Conservation (phyloP, 257 asterid species). For the Petunia secreta region DNA sequence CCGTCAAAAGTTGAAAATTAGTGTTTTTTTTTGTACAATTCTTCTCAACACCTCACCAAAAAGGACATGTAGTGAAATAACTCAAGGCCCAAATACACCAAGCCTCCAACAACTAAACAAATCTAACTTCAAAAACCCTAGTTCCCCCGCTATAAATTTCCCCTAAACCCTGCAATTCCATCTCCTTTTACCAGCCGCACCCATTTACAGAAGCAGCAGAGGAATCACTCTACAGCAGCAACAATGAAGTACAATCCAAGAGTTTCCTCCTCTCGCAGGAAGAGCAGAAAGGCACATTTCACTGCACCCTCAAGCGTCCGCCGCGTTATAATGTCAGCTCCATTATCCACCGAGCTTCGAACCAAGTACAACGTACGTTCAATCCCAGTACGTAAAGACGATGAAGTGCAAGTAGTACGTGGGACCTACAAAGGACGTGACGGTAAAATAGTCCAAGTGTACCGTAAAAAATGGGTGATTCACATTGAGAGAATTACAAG, state of each 20-base stretch:
- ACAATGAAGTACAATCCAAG: conserved; percentile 23
- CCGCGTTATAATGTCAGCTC: background rate
- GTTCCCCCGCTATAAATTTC: background rate
- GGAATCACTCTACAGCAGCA: background rate
- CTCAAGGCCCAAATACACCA: background rate
- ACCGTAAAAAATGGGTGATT: conserved; percentile 23
- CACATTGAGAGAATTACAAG: conserved; percentile 5
- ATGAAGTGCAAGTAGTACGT: conserved; percentile 8
- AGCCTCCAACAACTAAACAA: background rate
- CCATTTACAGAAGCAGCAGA: background rate
- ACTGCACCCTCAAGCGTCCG: conserved; percentile 13
- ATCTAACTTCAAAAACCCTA: conserved; percentile 1
- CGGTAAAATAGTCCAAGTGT: background rate
- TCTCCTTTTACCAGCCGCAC: background rate
- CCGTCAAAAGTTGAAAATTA: too few species aligned
- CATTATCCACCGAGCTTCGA: background rate
- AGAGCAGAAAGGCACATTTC: conserved; percentile 13
- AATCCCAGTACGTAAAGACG: conserved; percentile 10
- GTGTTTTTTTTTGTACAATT: too few species aligned
- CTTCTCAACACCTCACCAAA: too few species aligned
- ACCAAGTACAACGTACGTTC: conserved; percentile 11
- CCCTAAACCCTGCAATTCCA: background rate
- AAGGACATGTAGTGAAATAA: too few species aligned
- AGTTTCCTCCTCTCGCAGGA: conserved; percentile 17
- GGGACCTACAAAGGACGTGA: conserved; percentile 26